These are phyloP conservation scores for Glycine tomentella DNA, from an alignment of 306 rosid species.

Conservation along the genomic window DNA sequence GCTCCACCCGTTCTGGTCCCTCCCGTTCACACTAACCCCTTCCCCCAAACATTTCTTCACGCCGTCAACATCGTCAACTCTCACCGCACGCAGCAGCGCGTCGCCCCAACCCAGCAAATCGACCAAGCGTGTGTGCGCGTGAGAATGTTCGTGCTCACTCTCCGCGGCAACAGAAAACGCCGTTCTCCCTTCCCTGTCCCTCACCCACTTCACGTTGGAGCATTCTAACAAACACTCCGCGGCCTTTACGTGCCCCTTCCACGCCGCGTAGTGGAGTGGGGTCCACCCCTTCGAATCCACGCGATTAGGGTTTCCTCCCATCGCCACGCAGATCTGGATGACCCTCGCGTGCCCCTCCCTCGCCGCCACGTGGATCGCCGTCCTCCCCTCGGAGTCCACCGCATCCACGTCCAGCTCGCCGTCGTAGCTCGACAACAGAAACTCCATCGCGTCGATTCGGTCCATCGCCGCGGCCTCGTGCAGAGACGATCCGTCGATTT, in stretches of 20 bases:
- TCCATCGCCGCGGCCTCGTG: slow-evolving; percentile 66
- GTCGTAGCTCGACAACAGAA: slow-evolving; percentile 35
- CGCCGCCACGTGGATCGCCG: slow-evolving; percentile 75
- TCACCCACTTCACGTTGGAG: slow-evolving; percentile 61
- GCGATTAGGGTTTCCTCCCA: slow-evolving; percentile 62
- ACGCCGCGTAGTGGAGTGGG: slow-evolving; percentile 79
- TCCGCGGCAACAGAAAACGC: slow-evolving; percentile 67
- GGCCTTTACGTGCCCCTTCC: slow-evolving; percentile 60
- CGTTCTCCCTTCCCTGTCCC: slow-evolving; percentile 61
- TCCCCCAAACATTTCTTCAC: slow-evolving; percentile 65
- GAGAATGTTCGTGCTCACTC: slow-evolving; percentile 26
- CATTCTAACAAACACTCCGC: slow-evolving; percentile 61
- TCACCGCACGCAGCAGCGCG: slow-evolving; percentile 64
- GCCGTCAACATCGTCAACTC: slow-evolving; percentile 62
- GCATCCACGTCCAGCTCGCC: slow-evolving; percentile 52
- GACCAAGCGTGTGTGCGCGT: slow-evolving; percentile 52
- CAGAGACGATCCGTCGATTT: slow-evolving; percentile 52
- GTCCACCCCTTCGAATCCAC: slow-evolving; percentile 62
- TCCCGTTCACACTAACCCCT: slow-evolving; percentile 67
- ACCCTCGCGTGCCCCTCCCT: slow-evolving; percentile 57
- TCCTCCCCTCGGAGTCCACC: slow-evolving; percentile 53
- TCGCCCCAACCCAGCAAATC: slow-evolving; percentile 64
- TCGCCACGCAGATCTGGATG: slow-evolving; percentile 55
- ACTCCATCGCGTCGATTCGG: slow-evolving; percentile 67
- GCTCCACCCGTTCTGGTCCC: slow-evolving; percentile 91